A percentile compares a stretch with the other conserved stretches of the same genome.
Conservation (phyloP, 306 rosid species). For the Quillaja saponaria region DNA sequence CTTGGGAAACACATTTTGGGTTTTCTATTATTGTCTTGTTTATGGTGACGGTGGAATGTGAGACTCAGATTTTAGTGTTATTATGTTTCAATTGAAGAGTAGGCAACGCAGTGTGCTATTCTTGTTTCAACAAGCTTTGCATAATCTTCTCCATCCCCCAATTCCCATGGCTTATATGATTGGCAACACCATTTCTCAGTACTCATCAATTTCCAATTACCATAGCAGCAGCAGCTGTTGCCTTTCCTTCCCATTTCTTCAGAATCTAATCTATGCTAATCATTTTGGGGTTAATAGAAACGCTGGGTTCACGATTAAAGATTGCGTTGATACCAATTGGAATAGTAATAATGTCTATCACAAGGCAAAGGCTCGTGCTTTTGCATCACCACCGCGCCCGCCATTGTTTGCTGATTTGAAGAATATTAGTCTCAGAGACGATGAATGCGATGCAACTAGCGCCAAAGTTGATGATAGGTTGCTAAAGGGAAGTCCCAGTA, state of each 20-base stretch:
- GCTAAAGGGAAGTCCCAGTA: conserved; percentile 34
- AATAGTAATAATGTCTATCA: conserved; percentile 31
- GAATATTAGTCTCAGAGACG: conserved; percentile 20
- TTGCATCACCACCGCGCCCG: conserved; percentile 29
- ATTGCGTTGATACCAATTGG: conserved; percentile 40
- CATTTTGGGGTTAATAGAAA: conserved; percentile 31
- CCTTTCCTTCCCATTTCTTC: conserved; percentile 31
- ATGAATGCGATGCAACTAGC: conserved; percentile 19
- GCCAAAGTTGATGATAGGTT: conserved; percentile 22
- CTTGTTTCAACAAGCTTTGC: conserved; percentile 36
- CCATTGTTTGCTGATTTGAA: conserved; percentile 40
- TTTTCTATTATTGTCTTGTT: conserved; percentile 24
- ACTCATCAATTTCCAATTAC: conserved; percentile 20
- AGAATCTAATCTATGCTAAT: conserved; percentile 30
- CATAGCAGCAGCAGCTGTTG: conserved; percentile 14
- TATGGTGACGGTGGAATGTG: conserved; percentile 34
- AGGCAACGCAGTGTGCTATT: conserved; percentile 34
- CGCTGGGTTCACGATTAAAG: conserved; percentile 21
- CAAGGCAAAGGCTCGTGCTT: conserved; percentile 43
- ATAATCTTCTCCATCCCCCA: not conserved
- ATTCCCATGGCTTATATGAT: conserved; percentile 39
- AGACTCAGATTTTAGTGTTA: conserved; percentile 32
- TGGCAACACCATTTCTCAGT: conserved; percentile 31
- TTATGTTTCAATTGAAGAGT: conserved; percentile 47
- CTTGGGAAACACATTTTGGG: conserved; percentile 12